Evolutionary conservation across 2,329 filamentous ascomycete species (phyloP).

Genomic region (Apiospora kogelbergensis): DNA sequence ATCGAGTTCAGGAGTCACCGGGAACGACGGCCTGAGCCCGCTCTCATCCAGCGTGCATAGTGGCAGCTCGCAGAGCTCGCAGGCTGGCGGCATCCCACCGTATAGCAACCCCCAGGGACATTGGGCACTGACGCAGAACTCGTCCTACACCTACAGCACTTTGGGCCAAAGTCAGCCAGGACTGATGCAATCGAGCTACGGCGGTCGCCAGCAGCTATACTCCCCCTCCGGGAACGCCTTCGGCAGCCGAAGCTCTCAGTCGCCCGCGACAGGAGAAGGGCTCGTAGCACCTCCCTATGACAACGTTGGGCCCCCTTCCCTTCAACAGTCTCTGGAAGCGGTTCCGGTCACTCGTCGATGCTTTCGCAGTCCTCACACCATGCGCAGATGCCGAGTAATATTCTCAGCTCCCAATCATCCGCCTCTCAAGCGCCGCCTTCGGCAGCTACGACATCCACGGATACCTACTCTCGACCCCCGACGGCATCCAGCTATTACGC

Average conservation of each 20-base stretch:
- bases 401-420: conserved; percentile 49
- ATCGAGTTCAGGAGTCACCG: conserved; percentile 44
- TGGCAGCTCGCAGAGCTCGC: conserved; percentile 58
- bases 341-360: conserved; percentile 32
- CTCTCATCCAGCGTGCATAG: conserved; percentile 62
- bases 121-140: conserved; percentile 58
- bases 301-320: conserved; percentile 65
- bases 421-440: conserved; percentile 48
- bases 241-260: conserved; percentile 53
- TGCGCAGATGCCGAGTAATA: conserved; percentile 31
- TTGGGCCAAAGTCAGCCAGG: conserved; percentile 50
- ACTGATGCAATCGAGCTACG: conserved; percentile 44
- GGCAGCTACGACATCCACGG: conserved; percentile 58
- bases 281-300: conserved; percentile 69
- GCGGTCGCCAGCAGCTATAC: conserved; percentile 27
- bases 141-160: conserved; percentile 55
- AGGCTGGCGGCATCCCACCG: conserved; percentile 47
- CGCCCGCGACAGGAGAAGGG: conserved; percentile 58
- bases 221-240: conserved; percentile 38
- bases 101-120: conserved; percentile 58
- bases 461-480: conserved; percentile 57
- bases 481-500: conserved; percentile 61
- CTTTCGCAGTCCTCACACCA: conserved; percentile 32
- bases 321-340: conserved; percentile 55
- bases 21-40: conserved; percentile 60